A percentile compares a stretch with the other conserved stretches of the same genome.
Conservation (phyloP, 441 rosid genomes). For the Isatis lusitanica region DNA sequence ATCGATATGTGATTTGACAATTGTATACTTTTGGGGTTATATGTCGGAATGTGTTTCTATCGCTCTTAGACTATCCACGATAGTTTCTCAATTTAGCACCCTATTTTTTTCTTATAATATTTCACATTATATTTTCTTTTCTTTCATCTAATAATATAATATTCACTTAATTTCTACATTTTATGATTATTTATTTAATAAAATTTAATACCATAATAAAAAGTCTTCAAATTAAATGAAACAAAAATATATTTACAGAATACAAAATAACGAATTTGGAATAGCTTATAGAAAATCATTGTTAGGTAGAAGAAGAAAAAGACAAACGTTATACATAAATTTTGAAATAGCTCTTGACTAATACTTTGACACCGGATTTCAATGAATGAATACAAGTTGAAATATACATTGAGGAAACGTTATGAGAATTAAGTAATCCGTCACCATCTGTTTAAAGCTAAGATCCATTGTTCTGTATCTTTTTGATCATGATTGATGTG, state of each 20-base stretch:
- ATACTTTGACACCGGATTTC: neutral
- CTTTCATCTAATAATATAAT: too few relatives aligned
- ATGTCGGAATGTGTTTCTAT: neutral
- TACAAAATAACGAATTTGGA: too few relatives aligned
- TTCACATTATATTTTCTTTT: too few relatives aligned
- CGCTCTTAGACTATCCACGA: too few relatives aligned
- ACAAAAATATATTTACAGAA: too few relatives aligned
- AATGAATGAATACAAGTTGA: neutral
- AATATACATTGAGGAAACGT: neutral
- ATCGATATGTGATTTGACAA: slow-evolving; percentile 10
- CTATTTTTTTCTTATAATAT: too few relatives aligned
- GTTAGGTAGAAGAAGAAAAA: neutral
- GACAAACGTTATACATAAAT: too few relatives aligned
- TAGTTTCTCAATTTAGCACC: too few relatives aligned
- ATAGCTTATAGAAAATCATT: neutral
- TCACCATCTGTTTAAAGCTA: slow-evolving; percentile 29
- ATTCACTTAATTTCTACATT: too few relatives aligned
- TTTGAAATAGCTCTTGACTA: neutral
- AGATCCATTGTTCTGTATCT: slow-evolving; percentile 11
- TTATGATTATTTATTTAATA: too few relatives aligned
- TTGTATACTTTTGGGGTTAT: slow-evolving; percentile 9
- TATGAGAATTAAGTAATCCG: neutral
- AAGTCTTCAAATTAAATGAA: too few relatives aligned
- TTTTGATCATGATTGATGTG: slow-evolving; percentile 22
- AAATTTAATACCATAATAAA: too few relatives aligned